These are phyloP conservation scores for Typha latifolia DNA, from an alignment of 176 grass and related monocot genomes.

Conservation along the genomic window DNA sequence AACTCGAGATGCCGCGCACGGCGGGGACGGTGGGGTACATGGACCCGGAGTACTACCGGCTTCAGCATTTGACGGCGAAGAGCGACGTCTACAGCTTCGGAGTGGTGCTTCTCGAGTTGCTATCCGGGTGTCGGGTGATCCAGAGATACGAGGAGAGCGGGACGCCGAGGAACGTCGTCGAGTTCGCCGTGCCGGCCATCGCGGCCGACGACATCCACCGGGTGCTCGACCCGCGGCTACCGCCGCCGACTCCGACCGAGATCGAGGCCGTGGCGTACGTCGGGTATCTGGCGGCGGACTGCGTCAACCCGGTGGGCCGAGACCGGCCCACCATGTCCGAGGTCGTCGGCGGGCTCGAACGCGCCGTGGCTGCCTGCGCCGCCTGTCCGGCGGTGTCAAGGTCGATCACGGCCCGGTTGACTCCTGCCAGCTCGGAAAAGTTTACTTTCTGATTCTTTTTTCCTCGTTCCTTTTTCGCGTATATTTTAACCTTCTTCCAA, in stretches of 20 bases:
- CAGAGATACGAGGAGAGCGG: conserved; percentile 70
- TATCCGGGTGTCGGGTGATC: conserved; percentile 70
- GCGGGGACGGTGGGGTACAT: conserved; percentile 94
- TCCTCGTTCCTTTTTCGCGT: neutral
- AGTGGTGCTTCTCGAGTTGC: conserved; percentile 62
- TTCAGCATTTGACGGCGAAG: conserved; percentile 83
- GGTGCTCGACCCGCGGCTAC: conserved; percentile 60
- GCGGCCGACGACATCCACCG: conserved; percentile 46
- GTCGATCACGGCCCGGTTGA: conserved; percentile 17
- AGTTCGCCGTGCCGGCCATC: conserved; percentile 74
- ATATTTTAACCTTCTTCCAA: neutral
- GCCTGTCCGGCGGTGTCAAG: conserved; percentile 21
- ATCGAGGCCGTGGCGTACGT: conserved; percentile 66
- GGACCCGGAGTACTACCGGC: conserved; percentile 90
- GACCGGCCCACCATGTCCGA: conserved; percentile 82
- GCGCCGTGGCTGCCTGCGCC: conserved; percentile 40
- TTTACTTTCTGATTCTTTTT: conserved; percentile 24
- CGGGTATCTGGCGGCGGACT: conserved; percentile 73
- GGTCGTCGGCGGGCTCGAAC: conserved; percentile 68
- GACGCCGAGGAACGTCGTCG: conserved; percentile 74
- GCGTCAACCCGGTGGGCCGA: conserved; percentile 49
- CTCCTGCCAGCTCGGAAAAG: conserved; percentile 29
- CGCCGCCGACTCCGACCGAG: conserved; percentile 36
- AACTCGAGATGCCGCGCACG: conserved; percentile 26
- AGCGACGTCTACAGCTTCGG: conserved; percentile 98